Evolutionary conservation across 2,329 filamentous ascomycete species (phyloP).

Genomic region (Sporothrix euskadiensis): DNA sequence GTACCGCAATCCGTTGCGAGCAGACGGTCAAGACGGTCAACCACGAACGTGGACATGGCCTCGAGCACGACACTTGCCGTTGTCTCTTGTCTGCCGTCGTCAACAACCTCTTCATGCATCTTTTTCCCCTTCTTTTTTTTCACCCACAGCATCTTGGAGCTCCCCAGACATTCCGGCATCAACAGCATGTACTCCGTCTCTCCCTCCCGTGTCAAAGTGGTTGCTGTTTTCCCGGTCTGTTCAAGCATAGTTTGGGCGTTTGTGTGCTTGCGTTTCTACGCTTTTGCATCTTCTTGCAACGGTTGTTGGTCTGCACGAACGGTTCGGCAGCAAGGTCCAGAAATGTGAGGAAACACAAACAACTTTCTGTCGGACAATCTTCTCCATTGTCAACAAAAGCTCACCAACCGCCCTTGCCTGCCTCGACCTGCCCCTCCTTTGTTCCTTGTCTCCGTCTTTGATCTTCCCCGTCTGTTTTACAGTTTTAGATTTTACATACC

Average conservation of each 20-base stretch:
- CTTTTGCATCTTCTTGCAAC: not conserved
- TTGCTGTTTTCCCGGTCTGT: not conserved
- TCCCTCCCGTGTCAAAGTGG: not conserved
- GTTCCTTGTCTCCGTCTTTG: not conserved
- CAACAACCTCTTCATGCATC: not conserved
- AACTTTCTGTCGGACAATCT: not conserved
- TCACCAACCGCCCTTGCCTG: not conserved
- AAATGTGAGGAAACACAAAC: not conserved
- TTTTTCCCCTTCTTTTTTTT: not conserved
- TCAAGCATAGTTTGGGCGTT: not conserved
- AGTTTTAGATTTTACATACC: not conserved
- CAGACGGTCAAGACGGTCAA: not conserved
- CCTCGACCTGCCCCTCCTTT: not conserved
- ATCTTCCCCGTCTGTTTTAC: not conserved
- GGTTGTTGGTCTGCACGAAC: not conserved
- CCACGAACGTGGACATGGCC: not conserved
- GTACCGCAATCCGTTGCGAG: not conserved
- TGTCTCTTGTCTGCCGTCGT: not conserved
- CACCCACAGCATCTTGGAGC: not conserved
- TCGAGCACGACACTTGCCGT: not conserved
- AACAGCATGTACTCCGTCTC: not conserved
- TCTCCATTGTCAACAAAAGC: slow-evolving; percentile 5
- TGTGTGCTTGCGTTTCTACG: not conserved
- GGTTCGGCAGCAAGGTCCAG: not conserved
- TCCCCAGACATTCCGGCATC: not conserved